Conservation (phyloP, 2,329 filamentous ascomycete species). For the Dactylonectria estremocensis region DNA sequence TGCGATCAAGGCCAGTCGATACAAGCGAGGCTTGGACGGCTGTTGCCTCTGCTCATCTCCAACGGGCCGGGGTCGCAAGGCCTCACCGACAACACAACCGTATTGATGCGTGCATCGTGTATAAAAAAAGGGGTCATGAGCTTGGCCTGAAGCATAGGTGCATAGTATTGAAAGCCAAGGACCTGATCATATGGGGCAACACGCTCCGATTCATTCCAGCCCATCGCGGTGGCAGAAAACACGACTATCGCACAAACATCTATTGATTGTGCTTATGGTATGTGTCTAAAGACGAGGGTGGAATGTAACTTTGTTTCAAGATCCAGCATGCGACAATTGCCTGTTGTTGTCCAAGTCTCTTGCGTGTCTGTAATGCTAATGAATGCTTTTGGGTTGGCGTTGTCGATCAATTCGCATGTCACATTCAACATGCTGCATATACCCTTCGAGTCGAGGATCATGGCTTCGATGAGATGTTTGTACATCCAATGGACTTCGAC, state of each 20-base stretch:
- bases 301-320: constrained; percentile 37
- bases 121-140: constrained; percentile 41
- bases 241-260: constrained; percentile 10
- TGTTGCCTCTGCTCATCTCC: constrained; percentile 4
- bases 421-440: background rate
- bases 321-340: background rate
- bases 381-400: background rate
- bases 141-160: constrained; percentile 23
- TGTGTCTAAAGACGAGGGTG: constrained; percentile 31
- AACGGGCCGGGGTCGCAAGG: constrained; percentile 15
- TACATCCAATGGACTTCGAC: background rate
- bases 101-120: constrained; percentile 35
- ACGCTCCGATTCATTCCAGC: constrained; percentile 39
- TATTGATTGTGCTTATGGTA: constrained; percentile 18
- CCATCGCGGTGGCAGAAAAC: constrained; percentile 17
- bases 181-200: constrained; percentile 17
- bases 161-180: constrained; percentile 7
- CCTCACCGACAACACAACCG: constrained; percentile 18
- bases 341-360: background rate
- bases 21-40: constrained; percentile 3
- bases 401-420: background rate
- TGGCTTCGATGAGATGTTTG: background rate
- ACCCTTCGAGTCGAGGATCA: background rate
- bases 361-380: background rate
- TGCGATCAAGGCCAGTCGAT: background rate